A percentile compares a stretch with the other conserved stretches of the same genome.
phyloP scores from a whole-genome alignment of 345 rosid species.

The Isatis tinctoria region DNA sequence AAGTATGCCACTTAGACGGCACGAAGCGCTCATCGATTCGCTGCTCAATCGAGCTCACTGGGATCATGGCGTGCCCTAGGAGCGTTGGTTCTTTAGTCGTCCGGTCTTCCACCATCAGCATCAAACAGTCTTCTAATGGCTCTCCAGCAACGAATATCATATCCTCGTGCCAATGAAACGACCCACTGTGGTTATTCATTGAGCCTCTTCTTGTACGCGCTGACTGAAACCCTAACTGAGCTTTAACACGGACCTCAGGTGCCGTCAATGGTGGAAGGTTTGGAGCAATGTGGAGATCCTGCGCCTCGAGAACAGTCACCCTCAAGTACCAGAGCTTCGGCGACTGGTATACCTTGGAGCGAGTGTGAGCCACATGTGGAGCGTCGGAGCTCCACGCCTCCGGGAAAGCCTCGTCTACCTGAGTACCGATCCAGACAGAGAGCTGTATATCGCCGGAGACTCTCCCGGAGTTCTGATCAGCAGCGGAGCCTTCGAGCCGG shows the following conservation, averaged over 20 bases:
- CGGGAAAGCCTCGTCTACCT: constrained; percentile 90
- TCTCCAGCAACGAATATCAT: constrained; percentile 87
- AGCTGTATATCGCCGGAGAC: constrained; percentile 87
- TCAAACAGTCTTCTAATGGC: constrained; percentile 74
- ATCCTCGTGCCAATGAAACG: constrained; percentile 92
- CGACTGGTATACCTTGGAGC: constrained; percentile 93
- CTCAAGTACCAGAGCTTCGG: constrained; percentile 95
- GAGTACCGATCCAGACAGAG: constrained; percentile 93
- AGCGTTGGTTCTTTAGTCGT: constrained; percentile 50
- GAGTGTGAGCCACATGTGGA: constrained; percentile 77
- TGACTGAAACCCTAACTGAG: constrained; percentile 76
- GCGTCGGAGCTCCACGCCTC: constrained; percentile 93
- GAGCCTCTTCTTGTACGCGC: constrained; percentile 73
- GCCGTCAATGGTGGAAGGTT: constrained; percentile 82
- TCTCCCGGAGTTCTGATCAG: constrained; percentile 37
- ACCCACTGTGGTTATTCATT: constrained; percentile 62
- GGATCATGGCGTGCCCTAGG: constrained; percentile 59
- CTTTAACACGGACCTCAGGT: constrained; percentile 81
- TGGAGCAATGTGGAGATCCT: constrained; percentile 70
- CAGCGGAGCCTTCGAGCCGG: constrained; percentile 56
- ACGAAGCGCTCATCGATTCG: constrained; percentile 74
- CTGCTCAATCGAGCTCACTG: constrained; percentile 72
- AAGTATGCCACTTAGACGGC: constrained; percentile 61
- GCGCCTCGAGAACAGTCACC: constrained; percentile 81
- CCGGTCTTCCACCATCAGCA: constrained; percentile 71